Base-by-base conservation (phyloP, 2,329 filamentous ascomycete species). In the Fusarium marasasianum region DNA sequence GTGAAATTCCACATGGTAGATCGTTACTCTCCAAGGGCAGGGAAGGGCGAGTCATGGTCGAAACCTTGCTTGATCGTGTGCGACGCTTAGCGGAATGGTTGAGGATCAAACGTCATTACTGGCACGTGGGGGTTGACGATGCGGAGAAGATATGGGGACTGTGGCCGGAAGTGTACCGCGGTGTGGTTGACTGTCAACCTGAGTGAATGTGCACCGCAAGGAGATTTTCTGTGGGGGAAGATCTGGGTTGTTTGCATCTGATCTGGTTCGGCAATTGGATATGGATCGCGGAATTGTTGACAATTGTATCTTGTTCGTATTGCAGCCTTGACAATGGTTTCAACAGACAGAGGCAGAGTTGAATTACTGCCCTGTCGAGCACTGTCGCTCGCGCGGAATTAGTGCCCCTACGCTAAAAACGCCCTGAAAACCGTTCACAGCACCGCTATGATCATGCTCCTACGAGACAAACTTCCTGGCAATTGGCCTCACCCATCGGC, bases 171-270 rank as follows among this genome's bases (percentile, higher is more conserved):
- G 8, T 31, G 29, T 35, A 22, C 40, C 47, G 17, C 40, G n/a
- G 22, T 20, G 24, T 29, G 63, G 63, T 65, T 57, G 63, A 66
- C 48, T 58, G 63, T 66, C 63, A 15, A 66, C 63, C 63, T 66
- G 55, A 18, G 26, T 50, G 29, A 12, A 10, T 14, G 17, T 29
- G 22, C 45, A 17, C 37, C 18, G 29, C 3, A 24, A 63, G 65
- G 57, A 41, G 26, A 41, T 9, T 56, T 41, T 47, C 1, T 31
- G 66, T 69, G 65, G 66, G 44, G 62, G 38, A 8, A 14, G 41
- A 48, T 58, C 33, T 47, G 8, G 0, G 41, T 3, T 37, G 31
- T 22, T 55, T 41, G 35, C 51, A 55, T 41, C 24, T 31, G 51
- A 31, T 31, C 35, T 55, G 6, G 6, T n/a, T 29, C 51, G 35